Conservation (phyloP, 2,329 filamentous ascomycete species). For the Penicillium polonicum region DNA sequence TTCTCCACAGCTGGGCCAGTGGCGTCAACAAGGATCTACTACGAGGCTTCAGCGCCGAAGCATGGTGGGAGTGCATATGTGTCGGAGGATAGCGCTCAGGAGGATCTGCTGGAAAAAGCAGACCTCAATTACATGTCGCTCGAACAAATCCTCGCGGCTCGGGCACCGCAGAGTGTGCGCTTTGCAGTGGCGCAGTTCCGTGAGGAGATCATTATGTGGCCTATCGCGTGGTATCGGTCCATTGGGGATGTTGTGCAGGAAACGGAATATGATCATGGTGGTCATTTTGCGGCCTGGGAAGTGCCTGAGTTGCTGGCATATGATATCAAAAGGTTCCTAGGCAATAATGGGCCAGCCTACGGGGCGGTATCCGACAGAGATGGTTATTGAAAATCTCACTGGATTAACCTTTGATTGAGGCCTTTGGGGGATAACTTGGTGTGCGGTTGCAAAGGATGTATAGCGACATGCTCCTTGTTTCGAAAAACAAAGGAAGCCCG, state of each 20-base stretch:
- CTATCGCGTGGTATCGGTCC: conserved; percentile 51
- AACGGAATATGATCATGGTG: conserved; percentile 47
- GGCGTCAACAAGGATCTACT: conserved; percentile 69
- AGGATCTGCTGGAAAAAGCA: conserved; percentile 1
- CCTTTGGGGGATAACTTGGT: not conserved
- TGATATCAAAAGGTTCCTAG: conserved; percentile 52
- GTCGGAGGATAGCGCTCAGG: not conserved
- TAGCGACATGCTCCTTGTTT: not conserved
- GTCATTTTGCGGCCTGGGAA: conserved; percentile 57
- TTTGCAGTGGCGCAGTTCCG: conserved; percentile 55
- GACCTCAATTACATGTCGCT: conserved; percentile 15
- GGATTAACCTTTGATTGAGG: not conserved
- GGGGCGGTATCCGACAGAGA: conserved; percentile 34
- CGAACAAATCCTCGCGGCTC: conserved; percentile 35
- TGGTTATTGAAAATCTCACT: conserved; percentile 31
- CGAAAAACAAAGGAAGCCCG: not conserved
- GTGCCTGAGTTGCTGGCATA: conserved; percentile 46
- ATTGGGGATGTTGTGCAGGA: conserved; percentile 54
- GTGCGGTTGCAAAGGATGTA: not conserved
- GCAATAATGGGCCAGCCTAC: conserved; percentile 42
- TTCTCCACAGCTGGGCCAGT: conserved; percentile 69
- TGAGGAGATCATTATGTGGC: conserved; percentile 51
- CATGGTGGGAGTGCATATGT: not conserved
- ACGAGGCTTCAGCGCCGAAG: conserved; percentile 54
- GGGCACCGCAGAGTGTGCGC: conserved; percentile 49